Evolutionary conservation across 1,139 yeast species (phyloP).

Genomic region (Debaryomyces sp.): DNA sequence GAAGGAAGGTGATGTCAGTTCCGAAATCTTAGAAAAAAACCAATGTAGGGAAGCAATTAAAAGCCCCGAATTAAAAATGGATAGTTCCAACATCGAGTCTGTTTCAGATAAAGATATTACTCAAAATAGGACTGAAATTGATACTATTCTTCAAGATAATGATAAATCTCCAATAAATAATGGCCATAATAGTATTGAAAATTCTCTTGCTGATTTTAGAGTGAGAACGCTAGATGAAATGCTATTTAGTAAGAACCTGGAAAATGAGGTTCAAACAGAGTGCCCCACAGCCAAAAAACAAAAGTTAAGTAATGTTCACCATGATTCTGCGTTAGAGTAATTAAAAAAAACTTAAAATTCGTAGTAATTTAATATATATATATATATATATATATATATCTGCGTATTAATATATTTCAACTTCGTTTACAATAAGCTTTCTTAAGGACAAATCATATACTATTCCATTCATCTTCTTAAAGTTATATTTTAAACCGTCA

Average conservation of each 20-base stretch:
- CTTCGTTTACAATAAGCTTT: constrained; percentile 19
- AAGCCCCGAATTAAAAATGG: background rate
- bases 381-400: background rate
- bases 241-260: background rate
- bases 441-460: constrained; percentile 31
- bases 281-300: background rate
- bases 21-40: background rate
- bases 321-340: background rate
- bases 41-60: background rate
- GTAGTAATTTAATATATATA: no score
- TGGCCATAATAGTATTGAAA: background rate
- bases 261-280: background rate
- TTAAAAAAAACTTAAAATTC: no score
- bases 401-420: constrained; percentile 10
- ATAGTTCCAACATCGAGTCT: background rate
- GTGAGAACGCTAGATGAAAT: background rate
- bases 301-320: background rate
- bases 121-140: background rate
- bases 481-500: constrained; percentile 34
- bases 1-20: background rate
- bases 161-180: background rate
- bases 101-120: background rate
- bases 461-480: constrained; percentile 31
- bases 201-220: background rate
- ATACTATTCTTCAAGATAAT: background rate